Evolutionary conservation across 2,329 filamentous ascomycete species (phyloP).

Genomic region (Kalmusia sp.): DNA sequence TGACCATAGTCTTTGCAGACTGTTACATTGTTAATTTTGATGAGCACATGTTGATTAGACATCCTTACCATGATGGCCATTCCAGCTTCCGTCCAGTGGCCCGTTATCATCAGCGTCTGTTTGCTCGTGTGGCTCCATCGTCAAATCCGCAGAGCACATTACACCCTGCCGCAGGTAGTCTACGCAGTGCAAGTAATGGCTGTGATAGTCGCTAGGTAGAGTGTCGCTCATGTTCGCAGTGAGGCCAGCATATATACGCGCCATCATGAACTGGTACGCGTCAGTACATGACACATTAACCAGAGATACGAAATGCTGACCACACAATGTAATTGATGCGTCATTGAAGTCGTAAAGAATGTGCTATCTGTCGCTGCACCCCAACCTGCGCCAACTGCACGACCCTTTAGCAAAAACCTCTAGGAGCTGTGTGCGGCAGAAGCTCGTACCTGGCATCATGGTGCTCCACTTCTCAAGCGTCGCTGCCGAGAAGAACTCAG

Average conservation of each 20-base stretch:
- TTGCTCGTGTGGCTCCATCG: conserved; percentile 17
- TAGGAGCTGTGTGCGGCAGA: background rate
- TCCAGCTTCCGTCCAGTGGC: conserved; percentile 15
- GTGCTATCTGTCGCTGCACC: conserved; percentile 4
- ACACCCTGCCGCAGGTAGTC: conserved; percentile 21
- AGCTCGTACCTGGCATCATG: conserved; percentile 12
- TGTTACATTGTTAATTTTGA: background rate
- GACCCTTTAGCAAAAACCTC: background rate
- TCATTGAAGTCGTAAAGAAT: conserved; percentile 16
- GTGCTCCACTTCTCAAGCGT: conserved; percentile 14
- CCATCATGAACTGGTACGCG: conserved; percentile 17
- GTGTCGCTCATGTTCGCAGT: background rate
- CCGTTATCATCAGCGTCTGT: conserved; percentile 18
- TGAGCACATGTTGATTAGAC: background rate
- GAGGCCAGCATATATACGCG: conserved; percentile 14
- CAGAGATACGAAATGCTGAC: background rate
- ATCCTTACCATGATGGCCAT: conserved; percentile 15
- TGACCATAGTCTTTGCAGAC: conserved; percentile 19
- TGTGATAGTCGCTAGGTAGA: conserved; percentile 14
- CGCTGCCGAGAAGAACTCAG: conserved; percentile 12
- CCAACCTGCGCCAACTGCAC: conserved; percentile 10
- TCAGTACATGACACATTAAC: too few species aligned
- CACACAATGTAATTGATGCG: conserved; percentile 16
- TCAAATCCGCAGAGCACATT: conserved; percentile 22
- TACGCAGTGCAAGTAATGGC: conserved; percentile 20